Evolutionary conservation across 1,284 basidiomycete species (phyloP).

Genomic region (Coriolopsis trogii): DNA sequence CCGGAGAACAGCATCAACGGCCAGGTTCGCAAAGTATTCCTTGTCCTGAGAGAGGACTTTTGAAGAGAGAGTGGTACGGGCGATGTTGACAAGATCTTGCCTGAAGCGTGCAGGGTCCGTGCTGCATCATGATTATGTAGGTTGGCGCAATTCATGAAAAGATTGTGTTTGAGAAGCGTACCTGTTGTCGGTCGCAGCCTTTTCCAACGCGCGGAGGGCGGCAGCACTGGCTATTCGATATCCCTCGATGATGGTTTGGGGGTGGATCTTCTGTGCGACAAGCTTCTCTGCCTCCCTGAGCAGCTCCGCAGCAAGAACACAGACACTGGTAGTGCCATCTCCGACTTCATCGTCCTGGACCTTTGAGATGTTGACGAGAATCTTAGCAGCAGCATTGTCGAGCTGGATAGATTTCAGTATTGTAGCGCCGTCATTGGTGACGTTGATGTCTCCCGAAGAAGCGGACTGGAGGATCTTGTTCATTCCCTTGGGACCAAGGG

Average conservation of each 20-base stretch:
- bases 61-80: conserved; percentile 92
- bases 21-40: conserved; percentile 97
- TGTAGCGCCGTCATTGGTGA: conserved; percentile 99
- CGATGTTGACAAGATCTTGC: conserved; percentile 94
- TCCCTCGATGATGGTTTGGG: conserved; percentile 99
- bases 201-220: conserved; percentile 85
- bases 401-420: conserved; percentile 97
- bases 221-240: conserved; percentile 91
- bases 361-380: conserved; percentile 99
- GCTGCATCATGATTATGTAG: conserved; percentile 40
- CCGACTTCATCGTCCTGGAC: conserved; percentile 99
- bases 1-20: conserved; percentile 95
- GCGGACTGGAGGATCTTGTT: conserved; percentile 94
- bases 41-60: conserved; percentile 98
- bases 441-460: conserved; percentile 91
- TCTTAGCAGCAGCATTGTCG: conserved; percentile 99
- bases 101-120: conserved; percentile 80
- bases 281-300: conserved; percentile 96
- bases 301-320: conserved; percentile 91
- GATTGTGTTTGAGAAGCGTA: conserved; percentile 49
- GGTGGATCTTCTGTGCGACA: conserved; percentile 92
- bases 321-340: conserved; percentile 95
- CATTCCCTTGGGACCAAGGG: conserved; percentile 97
- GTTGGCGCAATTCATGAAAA: not conserved
- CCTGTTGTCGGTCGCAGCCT: conserved; percentile 84